These are phyloP conservation scores for Smittium culicis DNA, from an alignment of 371 early-diverging fungal genomes.

Conservation along the genomic window DNA sequence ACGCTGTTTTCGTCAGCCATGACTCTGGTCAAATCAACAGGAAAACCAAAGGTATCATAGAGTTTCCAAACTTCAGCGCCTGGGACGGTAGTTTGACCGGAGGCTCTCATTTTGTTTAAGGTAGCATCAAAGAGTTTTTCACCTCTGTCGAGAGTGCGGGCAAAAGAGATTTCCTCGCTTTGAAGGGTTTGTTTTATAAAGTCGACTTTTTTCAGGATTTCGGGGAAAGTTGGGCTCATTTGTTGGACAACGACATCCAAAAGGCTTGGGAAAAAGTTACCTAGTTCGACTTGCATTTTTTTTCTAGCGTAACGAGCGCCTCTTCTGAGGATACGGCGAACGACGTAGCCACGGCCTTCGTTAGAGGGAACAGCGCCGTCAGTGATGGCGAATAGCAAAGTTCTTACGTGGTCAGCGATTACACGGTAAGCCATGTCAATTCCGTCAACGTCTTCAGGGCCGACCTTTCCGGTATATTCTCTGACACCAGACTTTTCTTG, in stretches of 20 bases:
- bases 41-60: constrained; percentile 99
- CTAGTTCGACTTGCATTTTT: constrained; percentile 80
- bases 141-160: constrained; percentile 96
- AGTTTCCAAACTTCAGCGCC: constrained; percentile 95
- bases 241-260: constrained; percentile 70
- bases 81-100: constrained; percentile 44
- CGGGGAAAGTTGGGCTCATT: constrained; percentile 84
- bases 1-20: constrained; percentile 97
- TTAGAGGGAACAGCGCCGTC: constrained; percentile 95
- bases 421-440: constrained; percentile 98
- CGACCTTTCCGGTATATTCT: constrained; percentile 71
- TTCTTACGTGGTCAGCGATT: constrained; percentile 97
- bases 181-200: constrained; percentile 84
- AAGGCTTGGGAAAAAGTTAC: constrained; percentile 79
- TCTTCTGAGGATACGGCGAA: constrained; percentile 96
- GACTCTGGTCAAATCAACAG: constrained; percentile 94
- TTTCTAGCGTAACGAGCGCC: constrained; percentile 92
- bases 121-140: constrained; percentile 83
- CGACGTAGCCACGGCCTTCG: constrained; percentile 98
- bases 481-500: constrained; percentile 75
- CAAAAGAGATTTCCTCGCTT: constrained; percentile 94
- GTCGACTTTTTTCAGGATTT: constrained; percentile 53
- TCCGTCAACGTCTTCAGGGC: constrained; percentile 82
- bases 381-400: constrained; percentile 92
- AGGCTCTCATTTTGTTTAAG: constrained; percentile 51